A percentile compares a stretch with the other conserved stretches of the same genome.
phyloP scores from a whole-genome alignment of 805 yeast genomes.

The Saccharomycopsis capsularis region DNA sequence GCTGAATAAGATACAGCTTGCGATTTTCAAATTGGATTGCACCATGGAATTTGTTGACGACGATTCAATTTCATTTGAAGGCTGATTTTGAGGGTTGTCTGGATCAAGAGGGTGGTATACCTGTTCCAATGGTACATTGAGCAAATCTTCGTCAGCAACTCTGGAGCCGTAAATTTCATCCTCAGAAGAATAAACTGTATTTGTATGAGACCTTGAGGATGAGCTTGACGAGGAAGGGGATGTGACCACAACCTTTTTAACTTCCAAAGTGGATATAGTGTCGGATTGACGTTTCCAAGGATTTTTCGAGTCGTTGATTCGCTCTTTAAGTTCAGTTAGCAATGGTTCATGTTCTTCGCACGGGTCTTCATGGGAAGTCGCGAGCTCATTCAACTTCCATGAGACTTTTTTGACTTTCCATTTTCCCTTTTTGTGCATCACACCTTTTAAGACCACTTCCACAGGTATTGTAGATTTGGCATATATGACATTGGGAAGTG shows the following conservation, averaged over 20 bases:
- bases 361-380: conserved; percentile 5
- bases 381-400: conserved; percentile 7
- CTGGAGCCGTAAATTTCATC: conserved; percentile 3
- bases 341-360: conserved; percentile 4
- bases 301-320: conserved; percentile 3
- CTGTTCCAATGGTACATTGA: neutral
- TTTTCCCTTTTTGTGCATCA: neutral
- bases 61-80: neutral
- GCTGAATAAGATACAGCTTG: neutral
- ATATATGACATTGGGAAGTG: conserved; percentile 4
- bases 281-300: conserved; percentile 5
- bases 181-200: neutral
- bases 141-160: conserved; percentile 1
- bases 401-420: conserved; percentile 1
- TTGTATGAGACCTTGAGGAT: neutral
- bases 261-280: conserved; percentile 10
- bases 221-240: no score
- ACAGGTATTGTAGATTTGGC: conserved; percentile 1
- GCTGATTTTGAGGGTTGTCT: conserved; percentile 6
- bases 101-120: conserved; percentile 13
- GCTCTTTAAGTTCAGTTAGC: conserved; percentile 4
- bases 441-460: conserved; percentile 2
- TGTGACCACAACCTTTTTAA: neutral
- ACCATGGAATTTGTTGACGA: neutral
- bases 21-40: neutral